These are phyloP conservation scores for Kuraishia ogatae DNA, from an alignment of 805 yeast species.

Conservation along the genomic window DNA sequence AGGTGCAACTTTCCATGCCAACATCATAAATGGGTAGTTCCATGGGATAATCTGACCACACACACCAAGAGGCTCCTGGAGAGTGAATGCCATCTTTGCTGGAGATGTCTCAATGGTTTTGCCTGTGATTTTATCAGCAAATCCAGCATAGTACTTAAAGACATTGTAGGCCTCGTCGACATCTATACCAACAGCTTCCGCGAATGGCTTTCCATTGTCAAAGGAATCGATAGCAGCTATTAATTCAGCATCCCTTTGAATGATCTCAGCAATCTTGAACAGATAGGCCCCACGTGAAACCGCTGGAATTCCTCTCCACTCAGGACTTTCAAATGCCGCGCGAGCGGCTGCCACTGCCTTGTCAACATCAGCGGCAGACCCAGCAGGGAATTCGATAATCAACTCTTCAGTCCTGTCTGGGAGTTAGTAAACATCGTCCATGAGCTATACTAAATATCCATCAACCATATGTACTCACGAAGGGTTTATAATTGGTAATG, in stretches of 20 bases:
- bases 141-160: slow-evolving; percentile 66
- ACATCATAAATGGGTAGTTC: slow-evolving; percentile 77
- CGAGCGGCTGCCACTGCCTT: slow-evolving; percentile 60
- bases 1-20: slow-evolving; percentile 73
- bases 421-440: not conserved
- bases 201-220: slow-evolving; percentile 52
- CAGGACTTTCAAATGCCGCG: slow-evolving; percentile 39
- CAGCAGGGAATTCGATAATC: slow-evolving; percentile 49
- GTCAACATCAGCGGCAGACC: slow-evolving; percentile 52
- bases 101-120: slow-evolving; percentile 45
- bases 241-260: slow-evolving; percentile 39
- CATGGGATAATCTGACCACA: slow-evolving; percentile 80
- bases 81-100: slow-evolving; percentile 42
- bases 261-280: slow-evolving; percentile 33
- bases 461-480: slow-evolving; percentile 4
- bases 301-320: slow-evolving; percentile 43
- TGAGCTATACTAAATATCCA: not conserved
- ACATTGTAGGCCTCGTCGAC: slow-evolving; percentile 24
- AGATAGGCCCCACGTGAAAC: slow-evolving; percentile 42
- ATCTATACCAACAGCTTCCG: slow-evolving; percentile 34
- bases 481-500: slow-evolving; percentile 19
- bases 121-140: slow-evolving; percentile 72
- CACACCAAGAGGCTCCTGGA: slow-evolving; percentile 58
- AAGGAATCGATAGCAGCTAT: slow-evolving; percentile 46
- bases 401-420: slow-evolving; percentile 44